Percentiles rank a stretch among this genome's conserved stretches.
Evolutionary conservation across 2,329 filamentous ascomycete genomes (phyloP).

Genomic region (Blumeriella jaapii): DNA sequence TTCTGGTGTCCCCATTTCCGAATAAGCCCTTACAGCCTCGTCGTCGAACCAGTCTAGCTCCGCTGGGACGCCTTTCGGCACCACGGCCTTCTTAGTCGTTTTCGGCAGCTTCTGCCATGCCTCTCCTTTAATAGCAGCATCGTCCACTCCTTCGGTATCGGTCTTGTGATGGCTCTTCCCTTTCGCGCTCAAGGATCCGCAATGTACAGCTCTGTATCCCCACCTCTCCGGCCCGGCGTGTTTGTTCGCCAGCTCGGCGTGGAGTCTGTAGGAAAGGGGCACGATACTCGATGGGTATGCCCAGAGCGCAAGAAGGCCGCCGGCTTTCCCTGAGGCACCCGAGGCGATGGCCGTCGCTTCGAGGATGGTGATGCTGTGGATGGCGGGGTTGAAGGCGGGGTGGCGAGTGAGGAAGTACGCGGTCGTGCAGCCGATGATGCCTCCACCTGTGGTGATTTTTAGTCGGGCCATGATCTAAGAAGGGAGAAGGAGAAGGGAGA

Average conservation of each 20-base stretch:
- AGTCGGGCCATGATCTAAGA: too few species aligned
- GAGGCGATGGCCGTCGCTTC: constrained; percentile 79
- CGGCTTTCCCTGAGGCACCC: constrained; percentile 91
- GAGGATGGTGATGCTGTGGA: constrained; percentile 72
- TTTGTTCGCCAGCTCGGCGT: constrained; percentile 73
- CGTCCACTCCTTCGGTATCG: constrained; percentile 1
- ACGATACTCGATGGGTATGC: constrained; percentile 80
- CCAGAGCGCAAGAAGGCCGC: constrained; percentile 82
- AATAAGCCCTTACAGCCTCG: constrained; percentile 56
- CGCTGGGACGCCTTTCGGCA: constrained; percentile 52
- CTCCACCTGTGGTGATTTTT: constrained; percentile 42
- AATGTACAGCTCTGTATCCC: constrained; percentile 75
- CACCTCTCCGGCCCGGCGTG: constrained; percentile 68
- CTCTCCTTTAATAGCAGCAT: constrained; percentile 23
- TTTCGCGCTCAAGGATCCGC: constrained; percentile 38
- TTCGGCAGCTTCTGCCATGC: constrained; percentile 52
- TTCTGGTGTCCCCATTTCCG: constrained; percentile 68
- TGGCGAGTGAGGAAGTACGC: constrained; percentile 88
- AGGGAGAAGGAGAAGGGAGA: too few species aligned
- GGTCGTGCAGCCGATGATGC: constrained; percentile 83
- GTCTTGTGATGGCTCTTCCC: constrained; percentile 14
- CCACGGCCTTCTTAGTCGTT: constrained; percentile 38
- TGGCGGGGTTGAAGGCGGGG: constrained; percentile 61
- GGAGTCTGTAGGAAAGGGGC: constrained; percentile 72
- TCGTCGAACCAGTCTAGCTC: constrained; percentile 79